A percentile compares a stretch with the other conserved stretches of the same genome.
Evolutionary conservation across 176 grass and related monocot genomes (phyloP).

Genomic region (Avena sativa): DNA sequence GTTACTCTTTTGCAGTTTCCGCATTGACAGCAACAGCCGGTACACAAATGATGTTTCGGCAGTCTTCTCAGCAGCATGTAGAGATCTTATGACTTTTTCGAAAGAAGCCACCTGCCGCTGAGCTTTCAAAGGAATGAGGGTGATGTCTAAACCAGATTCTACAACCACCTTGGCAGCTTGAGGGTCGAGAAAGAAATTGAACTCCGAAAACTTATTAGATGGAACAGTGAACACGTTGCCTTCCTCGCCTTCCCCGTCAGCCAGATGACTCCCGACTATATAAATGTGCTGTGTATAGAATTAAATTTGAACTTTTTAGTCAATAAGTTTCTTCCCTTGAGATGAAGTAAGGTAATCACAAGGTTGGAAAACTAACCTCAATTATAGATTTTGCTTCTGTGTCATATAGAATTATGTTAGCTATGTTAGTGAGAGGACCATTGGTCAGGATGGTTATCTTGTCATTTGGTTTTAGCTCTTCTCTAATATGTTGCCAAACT

Average conservation of each 20-base stretch:
- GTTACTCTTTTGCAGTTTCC: conserved; percentile 55
- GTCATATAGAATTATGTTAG: conserved; percentile 63
- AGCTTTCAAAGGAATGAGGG: conserved; percentile 60
- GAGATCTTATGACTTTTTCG: conserved; percentile 22
- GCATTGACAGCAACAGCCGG: conserved; percentile 52
- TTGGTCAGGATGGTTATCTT: conserved; percentile 67
- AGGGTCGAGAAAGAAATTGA: conserved; percentile 87
- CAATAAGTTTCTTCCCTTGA: neutral
- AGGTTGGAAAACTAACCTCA: conserved; percentile 54
- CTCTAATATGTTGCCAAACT: conserved; percentile 67
- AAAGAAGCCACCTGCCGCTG: conserved; percentile 67
- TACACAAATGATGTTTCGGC: conserved; percentile 64
- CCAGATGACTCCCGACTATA: conserved; percentile 64
- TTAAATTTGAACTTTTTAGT: neutral
- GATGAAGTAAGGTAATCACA: conserved; percentile 13
- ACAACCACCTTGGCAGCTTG: conserved; percentile 61
- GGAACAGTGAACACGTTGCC: conserved; percentile 73
- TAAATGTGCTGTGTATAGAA: conserved; percentile 53
- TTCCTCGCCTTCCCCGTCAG: conserved; percentile 35
- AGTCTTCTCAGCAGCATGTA: conserved; percentile 44
- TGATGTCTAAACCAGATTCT: conserved; percentile 56
- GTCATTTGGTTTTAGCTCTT: conserved; percentile 41
- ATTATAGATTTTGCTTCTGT: conserved; percentile 46
- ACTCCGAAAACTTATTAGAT: conserved; percentile 68
- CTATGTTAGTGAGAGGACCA: conserved; percentile 82